Evolutionary conservation across 768 basidiomycete species (phyloP).

Genomic region (Xerocomellus intermedius): DNA sequence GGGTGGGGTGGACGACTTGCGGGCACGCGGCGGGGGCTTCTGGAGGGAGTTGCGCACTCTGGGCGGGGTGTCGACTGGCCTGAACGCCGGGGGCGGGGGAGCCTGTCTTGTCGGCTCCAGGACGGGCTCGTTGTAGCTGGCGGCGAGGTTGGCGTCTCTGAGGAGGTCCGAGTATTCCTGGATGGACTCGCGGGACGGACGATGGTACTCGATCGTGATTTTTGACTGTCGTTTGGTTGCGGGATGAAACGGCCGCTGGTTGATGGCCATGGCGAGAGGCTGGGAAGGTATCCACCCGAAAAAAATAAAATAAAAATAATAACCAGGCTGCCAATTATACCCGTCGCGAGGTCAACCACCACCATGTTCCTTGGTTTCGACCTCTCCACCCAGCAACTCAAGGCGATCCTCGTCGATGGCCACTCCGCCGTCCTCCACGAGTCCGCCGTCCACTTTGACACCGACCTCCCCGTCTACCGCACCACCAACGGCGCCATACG

Average conservation of each 20-base stretch:
- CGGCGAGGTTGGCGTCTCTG: conserved; percentile 44
- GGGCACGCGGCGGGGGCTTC: conserved; percentile 54
- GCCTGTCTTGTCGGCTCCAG: conserved; percentile 44
- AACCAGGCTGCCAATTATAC: too few relatives aligned
- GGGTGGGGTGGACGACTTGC: conserved; percentile 42
- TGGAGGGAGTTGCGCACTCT: conserved; percentile 56
- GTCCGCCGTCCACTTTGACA: background rate
- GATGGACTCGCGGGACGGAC: conserved; percentile 71
- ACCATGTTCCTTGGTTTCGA: conserved; percentile 1
- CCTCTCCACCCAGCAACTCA: conserved; percentile 9
- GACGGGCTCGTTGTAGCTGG: conserved; percentile 34
- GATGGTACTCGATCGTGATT: conserved; percentile 74
- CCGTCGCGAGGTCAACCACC: background rate
- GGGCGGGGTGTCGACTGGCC: conserved; percentile 33
- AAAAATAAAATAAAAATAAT: background rate
- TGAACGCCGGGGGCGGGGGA: conserved; percentile 38
- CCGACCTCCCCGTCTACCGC: background rate
- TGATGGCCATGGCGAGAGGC: conserved; percentile 37
- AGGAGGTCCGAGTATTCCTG: conserved; percentile 77
- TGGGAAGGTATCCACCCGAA: background rate
- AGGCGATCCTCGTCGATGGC: background rate
- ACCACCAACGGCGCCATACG: background rate
- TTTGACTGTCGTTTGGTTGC: conserved; percentile 39
- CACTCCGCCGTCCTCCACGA: background rate
- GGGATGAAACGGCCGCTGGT: too few relatives aligned